A percentile compares a stretch with the other conserved stretches of the same genome.
Conservation (phyloP, 306 rosid species). For the Fragaria iinumae region DNA sequence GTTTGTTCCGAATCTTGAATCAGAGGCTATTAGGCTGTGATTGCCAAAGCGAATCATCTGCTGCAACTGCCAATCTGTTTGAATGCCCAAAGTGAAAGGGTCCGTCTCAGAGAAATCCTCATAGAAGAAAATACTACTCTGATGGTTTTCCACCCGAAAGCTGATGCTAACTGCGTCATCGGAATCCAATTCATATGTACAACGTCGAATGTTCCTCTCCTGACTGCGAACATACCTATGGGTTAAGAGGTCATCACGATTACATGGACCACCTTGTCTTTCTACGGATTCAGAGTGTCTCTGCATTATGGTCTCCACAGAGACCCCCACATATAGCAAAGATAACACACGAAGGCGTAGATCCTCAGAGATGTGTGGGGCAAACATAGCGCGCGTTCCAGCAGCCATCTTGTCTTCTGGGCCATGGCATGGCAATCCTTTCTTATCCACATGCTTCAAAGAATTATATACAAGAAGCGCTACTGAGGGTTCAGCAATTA, state of each 20-base stretch:
- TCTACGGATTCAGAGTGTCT: conserved; percentile 84
- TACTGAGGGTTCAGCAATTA: conserved; percentile 82
- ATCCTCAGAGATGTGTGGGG: conserved; percentile 90
- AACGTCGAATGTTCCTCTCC: conserved; percentile 83
- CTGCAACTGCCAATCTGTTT: too few species aligned
- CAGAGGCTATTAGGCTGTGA: too few species aligned
- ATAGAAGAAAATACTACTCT: too few species aligned
- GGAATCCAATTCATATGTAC: conserved; percentile 71
- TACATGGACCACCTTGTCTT: conserved; percentile 86
- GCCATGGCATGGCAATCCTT: conserved; percentile 90
- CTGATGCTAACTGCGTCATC: too few species aligned
- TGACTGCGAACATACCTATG: conserved; percentile 81
- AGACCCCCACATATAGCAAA: conserved; percentile 77
- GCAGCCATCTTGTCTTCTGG: conserved; percentile 84
- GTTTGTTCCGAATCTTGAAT: too few species aligned
- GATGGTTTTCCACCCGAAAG: too few species aligned
- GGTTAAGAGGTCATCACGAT: conserved; percentile 91
- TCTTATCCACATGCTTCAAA: conserved; percentile 85
- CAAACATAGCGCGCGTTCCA: conserved; percentile 85
- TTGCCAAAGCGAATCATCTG: too few species aligned
- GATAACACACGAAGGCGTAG: conserved; percentile 81
- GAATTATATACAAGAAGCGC: conserved; percentile 77
- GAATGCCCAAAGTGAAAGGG: too few species aligned
- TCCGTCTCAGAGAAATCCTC: too few species aligned
- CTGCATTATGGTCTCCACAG: conserved; percentile 96